A percentile compares a stretch with the other conserved stretches of the same genome.
phyloP scores from a whole-genome alignment of 768 basidiomycete genomes.

The Kwoniella sp. region DNA sequence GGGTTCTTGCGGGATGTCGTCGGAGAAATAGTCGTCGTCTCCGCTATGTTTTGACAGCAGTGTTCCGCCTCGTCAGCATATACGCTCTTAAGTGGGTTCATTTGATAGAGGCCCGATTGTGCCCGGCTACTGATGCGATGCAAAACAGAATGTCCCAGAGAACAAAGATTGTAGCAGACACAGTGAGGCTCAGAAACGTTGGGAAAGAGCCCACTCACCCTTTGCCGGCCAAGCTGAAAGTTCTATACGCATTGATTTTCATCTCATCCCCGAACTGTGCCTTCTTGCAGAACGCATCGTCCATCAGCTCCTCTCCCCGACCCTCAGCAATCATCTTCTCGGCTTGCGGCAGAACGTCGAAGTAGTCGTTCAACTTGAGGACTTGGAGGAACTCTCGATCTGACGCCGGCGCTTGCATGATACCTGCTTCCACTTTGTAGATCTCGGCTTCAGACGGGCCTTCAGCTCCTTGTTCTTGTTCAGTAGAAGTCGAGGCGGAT shows the following conservation, averaged over 20 bases:
- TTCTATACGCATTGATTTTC: conserved; percentile 41
- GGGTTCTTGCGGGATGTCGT: conserved; percentile 39
- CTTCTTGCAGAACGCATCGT: conserved; percentile 24
- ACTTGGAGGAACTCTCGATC: conserved; percentile 42
- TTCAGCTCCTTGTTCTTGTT: not conserved
- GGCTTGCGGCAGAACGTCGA: conserved; percentile 23
- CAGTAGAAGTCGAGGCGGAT: not conserved
- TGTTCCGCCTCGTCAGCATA: no score
- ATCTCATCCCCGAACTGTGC: conserved; percentile 21
- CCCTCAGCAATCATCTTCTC: conserved; percentile 39
- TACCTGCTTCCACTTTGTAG: conserved; percentile 45
- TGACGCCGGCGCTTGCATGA: conserved; percentile 54
- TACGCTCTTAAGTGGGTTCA: no score
- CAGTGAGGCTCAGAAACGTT: no score
- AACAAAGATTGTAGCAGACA: no score
- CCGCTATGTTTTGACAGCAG: no score
- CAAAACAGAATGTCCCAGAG: no score
- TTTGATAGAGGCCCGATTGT: no score
- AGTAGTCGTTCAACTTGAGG: conserved; percentile 10
- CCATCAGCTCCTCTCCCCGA: conserved; percentile 39
- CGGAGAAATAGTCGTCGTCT: conserved; percentile 55
- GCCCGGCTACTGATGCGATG: no score
- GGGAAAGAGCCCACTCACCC: conserved; percentile 36
- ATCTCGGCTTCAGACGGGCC: not conserved
- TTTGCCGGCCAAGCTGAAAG: conserved; percentile 38